Evolutionary conservation across 106 monocot species (phyloP).

Genomic region (Platanthera zijinensis): DNA sequence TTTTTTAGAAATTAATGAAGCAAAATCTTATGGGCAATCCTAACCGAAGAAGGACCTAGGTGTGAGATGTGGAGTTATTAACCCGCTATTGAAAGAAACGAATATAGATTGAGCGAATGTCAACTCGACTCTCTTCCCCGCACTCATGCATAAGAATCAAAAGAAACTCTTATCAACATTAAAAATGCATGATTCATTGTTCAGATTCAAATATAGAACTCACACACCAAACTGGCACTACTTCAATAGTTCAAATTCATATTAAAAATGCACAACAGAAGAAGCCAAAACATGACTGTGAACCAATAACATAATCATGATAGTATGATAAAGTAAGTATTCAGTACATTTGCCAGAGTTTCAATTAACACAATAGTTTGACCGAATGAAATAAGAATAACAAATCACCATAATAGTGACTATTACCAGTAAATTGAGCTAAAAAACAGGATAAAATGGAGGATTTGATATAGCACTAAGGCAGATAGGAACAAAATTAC

Average conservation of each 20-base stretch:
- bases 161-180: neutral
- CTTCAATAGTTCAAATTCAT: neutral
- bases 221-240: neutral
- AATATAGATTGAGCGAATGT: no score
- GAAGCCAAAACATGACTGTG: neutral
- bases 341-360: neutral
- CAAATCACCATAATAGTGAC: neutral
- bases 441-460: neutral
- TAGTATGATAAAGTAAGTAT: neutral
- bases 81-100: no score
- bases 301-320: neutral
- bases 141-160: neutral
- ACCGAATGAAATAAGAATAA: neutral
- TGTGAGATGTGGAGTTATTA: no score
- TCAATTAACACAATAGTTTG: neutral
- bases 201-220: neutral
- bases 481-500: neutral
- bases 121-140: no score
- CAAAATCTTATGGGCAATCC: neutral
- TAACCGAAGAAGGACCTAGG: no score
- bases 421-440: neutral
- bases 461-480: neutral
- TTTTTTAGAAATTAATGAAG: neutral
- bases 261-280: neutral
- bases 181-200: neutral